A percentile compares a stretch with the other conserved stretches of the same genome.
These are phyloP conservation scores for Vaccinium myrtillus DNA, from an alignment of 148 eudicot species.

Conservation along the genomic window DNA sequence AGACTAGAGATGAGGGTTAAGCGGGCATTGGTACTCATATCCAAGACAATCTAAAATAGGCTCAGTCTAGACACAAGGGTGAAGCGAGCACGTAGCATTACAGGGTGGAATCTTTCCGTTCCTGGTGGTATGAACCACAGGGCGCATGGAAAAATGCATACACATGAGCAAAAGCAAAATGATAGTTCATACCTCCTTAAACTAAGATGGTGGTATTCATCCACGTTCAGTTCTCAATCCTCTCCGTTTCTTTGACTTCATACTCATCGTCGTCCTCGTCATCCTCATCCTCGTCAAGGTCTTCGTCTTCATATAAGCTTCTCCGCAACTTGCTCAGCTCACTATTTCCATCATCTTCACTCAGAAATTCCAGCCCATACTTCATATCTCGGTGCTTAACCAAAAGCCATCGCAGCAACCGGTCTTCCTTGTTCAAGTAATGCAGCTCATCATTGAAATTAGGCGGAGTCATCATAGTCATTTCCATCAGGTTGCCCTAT, in stretches of 20 bases:
- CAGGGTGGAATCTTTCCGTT: not conserved
- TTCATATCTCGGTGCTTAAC: conserved; percentile 70
- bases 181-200: not conserved
- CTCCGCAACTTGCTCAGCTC: conserved; percentile 28
- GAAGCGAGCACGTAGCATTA: not conserved
- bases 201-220: not conserved
- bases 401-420: conserved; percentile 84
- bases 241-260: conserved; percentile 23
- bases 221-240: not conserved
- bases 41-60: not conserved
- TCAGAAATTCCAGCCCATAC: conserved; percentile 29
- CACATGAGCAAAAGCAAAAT: not conserved
- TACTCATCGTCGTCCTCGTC: conserved; percentile 41
- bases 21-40: not conserved
- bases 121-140: not conserved
- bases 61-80: not conserved
- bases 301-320: conserved; percentile 30
- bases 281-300: conserved; percentile 39
- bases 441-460: conserved; percentile 78
- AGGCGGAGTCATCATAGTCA: conserved; percentile 97
- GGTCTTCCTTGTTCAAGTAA: conserved; percentile 91
- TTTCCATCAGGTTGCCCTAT: conserved; percentile 83
- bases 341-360: conserved; percentile 32
- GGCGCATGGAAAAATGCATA: not conserved
- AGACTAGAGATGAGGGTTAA: not conserved